phyloP scores from a whole-genome alignment of 345 rosid genomes.

The Sonneratia alba region DNA sequence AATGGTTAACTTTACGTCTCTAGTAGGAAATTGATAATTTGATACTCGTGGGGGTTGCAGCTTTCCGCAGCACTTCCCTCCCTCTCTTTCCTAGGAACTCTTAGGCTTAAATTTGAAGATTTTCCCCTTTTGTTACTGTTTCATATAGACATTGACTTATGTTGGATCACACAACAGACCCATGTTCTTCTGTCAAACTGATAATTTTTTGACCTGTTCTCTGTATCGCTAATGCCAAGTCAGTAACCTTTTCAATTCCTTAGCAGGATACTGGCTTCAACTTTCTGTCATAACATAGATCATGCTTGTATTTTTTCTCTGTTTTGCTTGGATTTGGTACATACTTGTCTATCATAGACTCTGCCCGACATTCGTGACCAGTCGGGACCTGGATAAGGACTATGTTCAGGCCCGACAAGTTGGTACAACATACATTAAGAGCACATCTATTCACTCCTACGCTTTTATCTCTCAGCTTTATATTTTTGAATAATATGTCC shows the following conservation, averaged over 20 bases:
- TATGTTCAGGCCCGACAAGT: not conserved
- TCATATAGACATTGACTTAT: not conserved
- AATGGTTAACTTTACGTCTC: conserved; percentile 79
- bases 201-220: not conserved
- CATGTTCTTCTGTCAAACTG: not conserved
- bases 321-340: too few relatives aligned
- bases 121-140: not conserved
- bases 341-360: too few relatives aligned
- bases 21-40: conserved; percentile 14
- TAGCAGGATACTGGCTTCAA: too few relatives aligned
- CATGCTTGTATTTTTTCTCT: too few relatives aligned
- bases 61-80: not conserved
- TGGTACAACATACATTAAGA: not conserved
- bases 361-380: too few relatives aligned
- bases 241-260: not conserved
- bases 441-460: not conserved
- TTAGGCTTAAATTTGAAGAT: not conserved
- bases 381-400: not conserved
- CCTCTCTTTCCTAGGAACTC: not conserved
- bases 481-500: conserved; percentile 2
- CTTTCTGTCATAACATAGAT: too few relatives aligned
- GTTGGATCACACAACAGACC: not conserved
- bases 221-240: not conserved
- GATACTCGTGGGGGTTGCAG: not conserved
- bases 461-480: conserved; percentile 4